These are phyloP conservation scores for Diaporthe sp. DNA, from an alignment of 2,329 filamentous ascomycete genomes.

Conservation along the genomic window DNA sequence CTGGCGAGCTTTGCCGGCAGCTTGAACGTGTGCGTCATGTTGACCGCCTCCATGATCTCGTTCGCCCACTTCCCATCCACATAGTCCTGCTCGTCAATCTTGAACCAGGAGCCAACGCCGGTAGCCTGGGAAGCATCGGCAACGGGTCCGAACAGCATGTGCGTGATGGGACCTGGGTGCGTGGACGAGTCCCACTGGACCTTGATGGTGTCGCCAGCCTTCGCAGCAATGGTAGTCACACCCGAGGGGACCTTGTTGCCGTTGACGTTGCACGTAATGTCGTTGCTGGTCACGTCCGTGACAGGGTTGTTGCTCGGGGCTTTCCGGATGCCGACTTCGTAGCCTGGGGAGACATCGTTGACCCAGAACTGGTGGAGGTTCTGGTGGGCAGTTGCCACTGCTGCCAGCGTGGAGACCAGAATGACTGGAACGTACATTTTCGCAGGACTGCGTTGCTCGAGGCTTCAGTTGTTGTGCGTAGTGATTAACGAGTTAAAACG, in stretches of 20 bases:
- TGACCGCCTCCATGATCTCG: conserved; percentile 11
- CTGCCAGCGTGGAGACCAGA: conserved; percentile 15
- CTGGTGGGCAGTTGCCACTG: conserved; percentile 12
- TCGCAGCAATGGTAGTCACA: conserved; percentile 2
- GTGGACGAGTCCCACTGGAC: conserved; percentile 25
- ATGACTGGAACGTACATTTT: neutral
- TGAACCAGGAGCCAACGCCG: conserved; percentile 11
- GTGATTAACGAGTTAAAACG: neutral
- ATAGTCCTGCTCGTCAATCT: conserved; percentile 15
- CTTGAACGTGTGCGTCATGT: conserved; percentile 42
- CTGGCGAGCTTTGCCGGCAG: conserved; percentile 46
- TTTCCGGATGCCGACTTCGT: conserved; percentile 15
- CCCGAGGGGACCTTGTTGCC: conserved; percentile 42
- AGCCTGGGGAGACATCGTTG: conserved; percentile 6
- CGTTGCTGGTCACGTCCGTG: conserved; percentile 62
- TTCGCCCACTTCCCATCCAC: conserved; percentile 10
- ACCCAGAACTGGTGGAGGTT: conserved; percentile 27
- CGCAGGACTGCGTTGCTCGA: neutral
- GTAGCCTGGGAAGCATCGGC: conserved; percentile 6
- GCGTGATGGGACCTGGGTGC: conserved; percentile 15
- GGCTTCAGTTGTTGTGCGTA: too few relatives aligned
- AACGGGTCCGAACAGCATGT: conserved; percentile 14
- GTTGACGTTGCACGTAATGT: conserved; percentile 69
- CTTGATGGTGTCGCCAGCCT: conserved; percentile 16
- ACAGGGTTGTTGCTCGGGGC: conserved; percentile 67